Evolutionary conservation across 1,284 basidiomycete genomes (phyloP), one percentile per base, ranked within the genome.

Genomic region (Austroboletus rostrupii): DNA sequence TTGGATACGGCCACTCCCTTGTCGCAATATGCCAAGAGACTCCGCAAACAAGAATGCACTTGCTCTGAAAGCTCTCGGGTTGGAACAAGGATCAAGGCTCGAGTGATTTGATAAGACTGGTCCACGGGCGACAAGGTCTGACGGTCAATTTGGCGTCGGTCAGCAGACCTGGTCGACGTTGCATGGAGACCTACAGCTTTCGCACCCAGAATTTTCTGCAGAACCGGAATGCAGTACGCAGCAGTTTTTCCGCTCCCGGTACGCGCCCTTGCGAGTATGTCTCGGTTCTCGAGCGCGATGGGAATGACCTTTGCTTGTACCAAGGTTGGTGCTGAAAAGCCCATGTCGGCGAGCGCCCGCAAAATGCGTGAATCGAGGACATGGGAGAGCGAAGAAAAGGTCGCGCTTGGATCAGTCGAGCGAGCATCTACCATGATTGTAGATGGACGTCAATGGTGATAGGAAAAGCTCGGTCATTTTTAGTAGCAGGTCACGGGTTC

Each of bases 161-260:
- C 32, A 49, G 43, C 12, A 20, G 23, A 36, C 29, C 36, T 32
- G 46, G 11, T 14, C 28, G 14, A 54, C 47, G 20, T 36, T 44
- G 50, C 56, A 55, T 53, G 64, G 66, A 61, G 58, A 83, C 86
- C 72, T 70, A 89, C 90, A 65, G 72, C 73, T 78, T 96, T 96
- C 5, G 80, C 78, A 56, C 79, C 82, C 46, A 99, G 65, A 29
- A 99, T 85, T 67, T 92, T 95, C 67, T 99, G 96, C 0, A 93
- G 74, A 16, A 95, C 70, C 0, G 97, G 96, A 5, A 99, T 80
- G 55, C 87, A 92, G 68, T 99, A 99, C 3, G 97, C 94, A 1
- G 92, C 90, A 0, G 97, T 99, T 76, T 99, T 99, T 42, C 97
- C 97, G 52, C 90, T 94, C 13, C 97, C 97, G 1, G 97, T 99